Conservation (phyloP, 345 rosid species). For the Crucihimalaya himalaica region DNA sequence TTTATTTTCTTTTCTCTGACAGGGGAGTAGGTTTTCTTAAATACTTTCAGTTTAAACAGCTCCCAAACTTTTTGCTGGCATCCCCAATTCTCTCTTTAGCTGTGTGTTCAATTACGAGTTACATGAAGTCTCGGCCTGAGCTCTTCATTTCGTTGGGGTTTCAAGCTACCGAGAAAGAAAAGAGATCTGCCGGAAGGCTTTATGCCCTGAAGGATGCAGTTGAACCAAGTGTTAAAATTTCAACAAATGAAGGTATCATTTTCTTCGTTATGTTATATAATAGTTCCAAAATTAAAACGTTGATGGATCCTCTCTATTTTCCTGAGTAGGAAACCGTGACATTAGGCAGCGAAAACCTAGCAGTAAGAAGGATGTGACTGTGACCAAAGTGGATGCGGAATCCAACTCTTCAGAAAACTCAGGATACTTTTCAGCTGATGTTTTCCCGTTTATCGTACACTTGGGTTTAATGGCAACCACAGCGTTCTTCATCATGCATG, state of each 20-base stretch:
- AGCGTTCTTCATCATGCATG: conserved; percentile 86
- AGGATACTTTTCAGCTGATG: conserved; percentile 50
- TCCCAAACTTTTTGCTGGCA: conserved; percentile 96
- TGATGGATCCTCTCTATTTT: neutral
- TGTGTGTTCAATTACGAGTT: conserved; percentile 62
- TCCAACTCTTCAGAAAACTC: conserved; percentile 39
- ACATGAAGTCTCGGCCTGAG: conserved; percentile 53
- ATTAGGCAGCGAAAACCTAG: conserved; percentile 59
- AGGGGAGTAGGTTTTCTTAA: conserved; percentile 95
- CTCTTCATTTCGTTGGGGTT: conserved; percentile 68
- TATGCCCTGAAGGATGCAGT: conserved; percentile 36
- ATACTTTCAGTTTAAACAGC: conserved; percentile 78
- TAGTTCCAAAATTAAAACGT: neutral
- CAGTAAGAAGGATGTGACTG: conserved; percentile 34
- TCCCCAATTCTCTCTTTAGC: conserved; percentile 81
- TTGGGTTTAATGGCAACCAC: conserved; percentile 74
- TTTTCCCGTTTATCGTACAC: conserved; percentile 72
- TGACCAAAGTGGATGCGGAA: conserved; percentile 19
- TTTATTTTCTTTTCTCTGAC: conserved; percentile 23
- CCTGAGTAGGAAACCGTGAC: conserved; percentile 45
- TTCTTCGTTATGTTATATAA: neutral
- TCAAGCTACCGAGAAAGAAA: conserved; percentile 52
- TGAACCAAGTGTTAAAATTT: conserved; percentile 28
- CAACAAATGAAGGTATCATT: conserved; percentile 20
- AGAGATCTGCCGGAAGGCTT: conserved; percentile 39